Evolutionary conservation across 257 asterid genomes (phyloP).

Genomic region (Eustoma russellianum): DNA sequence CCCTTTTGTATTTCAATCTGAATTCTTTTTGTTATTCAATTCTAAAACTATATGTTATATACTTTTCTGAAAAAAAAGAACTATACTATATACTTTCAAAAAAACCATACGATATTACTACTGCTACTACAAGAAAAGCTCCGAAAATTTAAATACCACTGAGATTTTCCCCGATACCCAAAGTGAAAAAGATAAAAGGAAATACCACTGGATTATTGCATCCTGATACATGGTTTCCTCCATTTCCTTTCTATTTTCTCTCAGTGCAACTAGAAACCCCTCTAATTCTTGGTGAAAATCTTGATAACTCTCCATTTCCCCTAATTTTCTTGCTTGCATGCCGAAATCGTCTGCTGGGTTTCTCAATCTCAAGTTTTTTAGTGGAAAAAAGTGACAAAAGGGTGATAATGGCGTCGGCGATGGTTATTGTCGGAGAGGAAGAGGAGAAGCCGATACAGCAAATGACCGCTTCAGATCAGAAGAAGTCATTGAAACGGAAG

Average conservation of each 20-base stretch:
- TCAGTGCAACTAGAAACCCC: not conserved
- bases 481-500: conserved; percentile 29
- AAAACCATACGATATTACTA: too few species aligned
- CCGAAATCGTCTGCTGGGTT: not conserved
- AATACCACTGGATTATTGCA: too few species aligned
- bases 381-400: not conserved
- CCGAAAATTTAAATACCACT: too few species aligned
- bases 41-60: too few species aligned
- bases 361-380: not conserved
- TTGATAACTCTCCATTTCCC: not conserved
- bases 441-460: conserved; percentile 3
- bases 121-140: too few species aligned
- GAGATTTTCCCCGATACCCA: too few species aligned
- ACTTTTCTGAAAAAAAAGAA: too few species aligned
- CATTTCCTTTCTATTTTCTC: not conserved
- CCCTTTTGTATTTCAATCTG: too few species aligned
- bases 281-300: not conserved
- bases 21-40: too few species aligned
- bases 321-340: conserved; percentile 1
- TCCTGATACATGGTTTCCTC: not conserved
- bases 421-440: conserved; percentile 13
- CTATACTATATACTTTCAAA: too few species aligned
- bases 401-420: conserved; percentile 21
- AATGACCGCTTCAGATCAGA: conserved; percentile 9
- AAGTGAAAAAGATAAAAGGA: too few species aligned